Conservation (phyloP, 306 rosid genomes). For the Lagenaria siceraria region DNA sequence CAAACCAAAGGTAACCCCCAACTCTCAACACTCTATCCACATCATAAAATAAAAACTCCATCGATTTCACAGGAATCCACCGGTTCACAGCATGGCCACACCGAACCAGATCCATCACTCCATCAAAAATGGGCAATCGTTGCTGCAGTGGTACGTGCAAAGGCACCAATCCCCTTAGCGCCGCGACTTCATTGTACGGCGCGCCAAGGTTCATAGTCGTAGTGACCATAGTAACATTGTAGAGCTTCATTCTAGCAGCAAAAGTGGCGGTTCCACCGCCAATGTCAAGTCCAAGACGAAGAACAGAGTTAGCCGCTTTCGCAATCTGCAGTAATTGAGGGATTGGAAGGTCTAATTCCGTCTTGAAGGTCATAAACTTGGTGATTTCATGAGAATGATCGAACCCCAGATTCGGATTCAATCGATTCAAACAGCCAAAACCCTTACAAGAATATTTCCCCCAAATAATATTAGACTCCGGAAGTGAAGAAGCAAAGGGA, state of each 20-base stretch:
- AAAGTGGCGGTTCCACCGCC: constrained; percentile 88
- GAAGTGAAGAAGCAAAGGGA: constrained; percentile 48
- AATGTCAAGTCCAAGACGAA: constrained; percentile 70
- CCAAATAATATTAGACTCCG: constrained; percentile 54
- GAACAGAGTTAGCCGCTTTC: constrained; percentile 36
- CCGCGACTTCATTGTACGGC: constrained; percentile 73
- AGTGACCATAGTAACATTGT: constrained; percentile 68
- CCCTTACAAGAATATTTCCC: constrained; percentile 53
- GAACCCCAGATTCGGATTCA: constrained; percentile 54
- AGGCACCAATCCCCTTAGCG: constrained; percentile 74
- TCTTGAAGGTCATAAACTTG: constrained; percentile 26
- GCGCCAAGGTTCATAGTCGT: constrained; percentile 72
- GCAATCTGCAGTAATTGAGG: constrained; percentile 65
- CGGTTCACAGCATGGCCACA: constrained; percentile 89
- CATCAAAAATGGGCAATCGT: constrained; percentile 75
- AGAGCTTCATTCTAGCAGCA: constrained; percentile 68
- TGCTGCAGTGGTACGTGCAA: constrained; percentile 89
- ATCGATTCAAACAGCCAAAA: constrained; percentile 49
- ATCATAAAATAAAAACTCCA: constrained; percentile 79
- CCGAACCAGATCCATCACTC: constrained; percentile 75
- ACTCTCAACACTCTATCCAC: constrained; percentile 71
- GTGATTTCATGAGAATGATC: constrained; percentile 28
- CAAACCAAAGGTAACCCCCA: constrained; percentile 92
- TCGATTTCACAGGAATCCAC: constrained; percentile 66
- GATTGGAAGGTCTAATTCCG: constrained; percentile 80